These are phyloP conservation scores for Grosmannia clavigera DNA, from an alignment of 2,329 filamentous ascomycete genomes.

Conservation along the genomic window DNA sequence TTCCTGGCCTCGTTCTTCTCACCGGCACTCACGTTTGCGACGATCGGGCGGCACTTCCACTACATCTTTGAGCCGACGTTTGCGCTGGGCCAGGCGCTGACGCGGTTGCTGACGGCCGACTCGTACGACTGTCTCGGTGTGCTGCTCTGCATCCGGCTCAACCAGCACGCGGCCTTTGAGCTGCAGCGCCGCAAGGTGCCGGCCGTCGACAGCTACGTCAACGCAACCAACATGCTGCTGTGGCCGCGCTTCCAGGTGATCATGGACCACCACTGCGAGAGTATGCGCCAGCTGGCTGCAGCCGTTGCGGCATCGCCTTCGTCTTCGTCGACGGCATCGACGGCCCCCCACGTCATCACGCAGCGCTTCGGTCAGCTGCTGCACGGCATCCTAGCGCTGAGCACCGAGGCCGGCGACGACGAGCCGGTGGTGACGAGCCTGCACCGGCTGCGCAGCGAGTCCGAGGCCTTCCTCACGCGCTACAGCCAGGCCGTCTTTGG, in stretches of 20 bases:
- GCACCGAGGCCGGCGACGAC: constrained; percentile 83
- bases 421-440: constrained; percentile 82
- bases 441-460: constrained; percentile 62
- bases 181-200: constrained; percentile 85
- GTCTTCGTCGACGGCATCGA: constrained; percentile 46
- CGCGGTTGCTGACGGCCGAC: constrained; percentile 61
- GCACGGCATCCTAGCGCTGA: constrained; percentile 71
- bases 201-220: constrained; percentile 80
- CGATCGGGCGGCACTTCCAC: constrained; percentile 70
- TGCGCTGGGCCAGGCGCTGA: constrained; percentile 64
- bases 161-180: constrained; percentile 89
- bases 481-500: constrained; percentile 58
- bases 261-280: constrained; percentile 88
- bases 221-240: constrained; percentile 87
- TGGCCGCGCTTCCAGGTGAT: constrained; percentile 93
- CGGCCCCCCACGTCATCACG: constrained; percentile 81
- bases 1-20: constrained; percentile 88
- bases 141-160: constrained; percentile 81
- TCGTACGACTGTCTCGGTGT: constrained; percentile 78
- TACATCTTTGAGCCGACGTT: constrained; percentile 88
- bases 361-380: constrained; percentile 93
- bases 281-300: constrained; percentile 49
- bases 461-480: constrained; percentile 71
- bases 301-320: constrained; percentile 19
- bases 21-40: constrained; percentile 59